A percentile compares a stretch with the other conserved stretches of the same genome.
Evolutionary conservation across 345 rosid genomes (phyloP).

Genomic region (Aquilaria malaccensis): DNA sequence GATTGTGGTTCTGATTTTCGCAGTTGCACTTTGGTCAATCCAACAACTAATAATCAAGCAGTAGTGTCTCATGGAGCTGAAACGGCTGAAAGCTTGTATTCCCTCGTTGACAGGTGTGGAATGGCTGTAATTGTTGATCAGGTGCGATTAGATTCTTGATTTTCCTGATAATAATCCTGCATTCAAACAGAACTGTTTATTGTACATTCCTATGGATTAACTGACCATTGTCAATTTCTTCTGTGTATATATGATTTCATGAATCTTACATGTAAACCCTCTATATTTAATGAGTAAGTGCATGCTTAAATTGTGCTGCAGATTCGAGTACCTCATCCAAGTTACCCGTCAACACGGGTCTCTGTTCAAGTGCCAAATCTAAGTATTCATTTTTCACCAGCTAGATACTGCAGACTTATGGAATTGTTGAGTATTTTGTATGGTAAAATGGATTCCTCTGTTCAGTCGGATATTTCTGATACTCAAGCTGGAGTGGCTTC

Average conservation of each 20-base stretch:
- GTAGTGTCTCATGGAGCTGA: conserved; percentile 33
- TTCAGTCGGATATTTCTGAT: conserved; percentile 59
- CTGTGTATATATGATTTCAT: background rate
- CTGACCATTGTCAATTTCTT: conserved; percentile 3
- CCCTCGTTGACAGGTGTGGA: conserved; percentile 92
- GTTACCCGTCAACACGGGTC: conserved; percentile 83
- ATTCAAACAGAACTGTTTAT: conserved; percentile 1
- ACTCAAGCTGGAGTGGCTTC: conserved; percentile 48
- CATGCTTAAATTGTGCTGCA: conserved; percentile 14
- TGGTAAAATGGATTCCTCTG: conserved; percentile 47
- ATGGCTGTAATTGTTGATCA: conserved; percentile 95
- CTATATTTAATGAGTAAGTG: too few relatives aligned
- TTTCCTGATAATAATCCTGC: conserved; percentile 4
- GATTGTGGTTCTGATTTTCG: conserved; percentile 53
- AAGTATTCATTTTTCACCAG: conserved; percentile 91
- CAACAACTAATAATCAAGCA: conserved; percentile 33
- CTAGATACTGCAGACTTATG: conserved; percentile 65
- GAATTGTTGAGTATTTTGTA: conserved; percentile 56
- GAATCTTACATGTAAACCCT: conserved; percentile 10
- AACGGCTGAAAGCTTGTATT: conserved; percentile 44
- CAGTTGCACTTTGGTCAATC: conserved; percentile 31
- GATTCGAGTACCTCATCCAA: conserved; percentile 85
- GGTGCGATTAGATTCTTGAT: conserved; percentile 37
- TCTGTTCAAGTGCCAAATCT: conserved; percentile 96
- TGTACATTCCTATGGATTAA: conserved; percentile 1